Evolutionary conservation across 106 monocot genomes (phyloP), one percentile per base, ranked within the genome.

Genomic region (Dactylorhiza incarnata): DNA sequence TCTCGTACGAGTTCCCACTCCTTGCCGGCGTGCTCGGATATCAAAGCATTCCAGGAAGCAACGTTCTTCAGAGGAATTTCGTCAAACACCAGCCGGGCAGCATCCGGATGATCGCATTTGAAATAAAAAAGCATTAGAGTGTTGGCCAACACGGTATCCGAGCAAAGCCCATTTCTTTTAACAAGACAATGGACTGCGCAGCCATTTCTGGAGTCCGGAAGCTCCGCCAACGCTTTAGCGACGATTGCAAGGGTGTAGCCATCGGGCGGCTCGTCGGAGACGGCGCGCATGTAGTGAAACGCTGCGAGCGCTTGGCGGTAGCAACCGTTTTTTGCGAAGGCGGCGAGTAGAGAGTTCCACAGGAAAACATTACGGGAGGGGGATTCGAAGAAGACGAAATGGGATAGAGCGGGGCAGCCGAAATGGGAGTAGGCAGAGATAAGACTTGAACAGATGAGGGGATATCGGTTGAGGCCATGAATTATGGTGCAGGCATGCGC

Each of bases 1-100:
- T 45, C 43, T 16, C 62, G 24, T 19, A 92, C 44, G 26, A 92
- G 82, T 11, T 75, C 47, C 81, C 80, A 84, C 5, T 82, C 79
- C 49, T 74, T 73, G 0, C 10, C 48, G 2, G 6, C 43, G 48
- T 61, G 68, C 54, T 78, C 81, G 7, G 76, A 77, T 13, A 92
- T 89, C 53, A 92, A 72, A 17, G 54, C 17, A 46, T 95, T 92
- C 87, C 91, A 92, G 26, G 92, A 87, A 48, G 84, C 77, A 43
- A 84, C 81, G 58, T 79, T 92, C 70, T 74, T 84, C 0, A 56
- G 43, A 13, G 76, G 84, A 84, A 95, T 95, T 82, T 87, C 89
- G 15, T 92, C 89, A 45, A 95, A 95, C 89, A 92, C 3, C 6
- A 73, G 74, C 2, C 79, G 74, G 23, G 89, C 95, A 80, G 78